Conservation (phyloP, 768 basidiomycete species). For the Psilocybe subaeruginosa region DNA sequence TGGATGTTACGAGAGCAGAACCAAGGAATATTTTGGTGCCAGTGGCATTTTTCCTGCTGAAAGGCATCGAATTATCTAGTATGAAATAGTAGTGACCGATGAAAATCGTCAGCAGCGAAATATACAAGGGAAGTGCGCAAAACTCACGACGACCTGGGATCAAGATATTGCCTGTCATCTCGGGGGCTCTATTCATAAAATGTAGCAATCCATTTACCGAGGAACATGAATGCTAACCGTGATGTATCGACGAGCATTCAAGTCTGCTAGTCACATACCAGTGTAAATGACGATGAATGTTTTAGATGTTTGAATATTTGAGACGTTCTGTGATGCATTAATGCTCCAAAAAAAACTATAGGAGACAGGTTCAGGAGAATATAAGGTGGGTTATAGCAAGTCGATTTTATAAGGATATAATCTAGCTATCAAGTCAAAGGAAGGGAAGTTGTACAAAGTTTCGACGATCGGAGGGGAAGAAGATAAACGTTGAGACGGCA, state of each 20-base stretch:
- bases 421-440: not conserved
- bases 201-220: not conserved
- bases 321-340: not conserved
- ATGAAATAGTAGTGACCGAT: too few species aligned
- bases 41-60: not conserved
- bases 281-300: not conserved
- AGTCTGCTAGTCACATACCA: not conserved
- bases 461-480: not conserved
- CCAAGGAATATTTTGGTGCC: not conserved
- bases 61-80: not conserved
- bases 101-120: too few species aligned
- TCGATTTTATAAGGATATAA: not conserved
- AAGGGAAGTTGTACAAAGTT: not conserved
- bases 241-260: not conserved
- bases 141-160: not conserved
- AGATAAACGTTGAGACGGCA: too few species aligned
- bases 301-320: not conserved
- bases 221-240: not conserved
- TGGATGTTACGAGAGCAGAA: not conserved
- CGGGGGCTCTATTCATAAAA: not conserved
- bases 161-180: not conserved
- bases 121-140: too few species aligned
- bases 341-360: not conserved
- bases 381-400: not conserved
- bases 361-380: not conserved